Evolutionary conservation across 192 early-diverging fungal genomes (phyloP).

Genomic region (Rhizophagus sp.): DNA sequence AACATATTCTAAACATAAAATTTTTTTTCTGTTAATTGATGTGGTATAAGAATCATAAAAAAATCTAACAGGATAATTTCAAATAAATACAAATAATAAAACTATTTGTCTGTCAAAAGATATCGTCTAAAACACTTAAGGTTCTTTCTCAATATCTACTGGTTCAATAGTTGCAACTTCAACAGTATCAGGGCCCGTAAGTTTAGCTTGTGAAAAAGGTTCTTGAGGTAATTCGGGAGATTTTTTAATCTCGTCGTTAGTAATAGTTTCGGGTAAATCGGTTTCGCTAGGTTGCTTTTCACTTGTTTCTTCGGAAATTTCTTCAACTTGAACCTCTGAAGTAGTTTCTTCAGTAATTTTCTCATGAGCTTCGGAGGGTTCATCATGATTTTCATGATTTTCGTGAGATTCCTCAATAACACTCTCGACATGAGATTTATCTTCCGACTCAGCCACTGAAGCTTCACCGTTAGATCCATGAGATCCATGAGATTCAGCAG

Average conservation of each 20-base stretch:
- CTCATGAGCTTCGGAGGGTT: not conserved
- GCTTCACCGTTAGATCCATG: not conserved
- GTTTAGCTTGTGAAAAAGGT: not conserved
- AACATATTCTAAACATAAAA: not conserved
- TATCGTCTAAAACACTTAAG: not conserved
- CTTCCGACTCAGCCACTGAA: not conserved
- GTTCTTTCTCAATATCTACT: not conserved
- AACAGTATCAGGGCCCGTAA: not conserved
- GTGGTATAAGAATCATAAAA: not conserved
- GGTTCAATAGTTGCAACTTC: not conserved
- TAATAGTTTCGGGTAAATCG: not conserved
- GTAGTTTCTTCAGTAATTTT: not conserved
- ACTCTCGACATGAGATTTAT: not conserved
- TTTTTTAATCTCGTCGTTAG: slow-evolving; percentile 2
- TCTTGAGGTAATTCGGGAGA: not conserved
- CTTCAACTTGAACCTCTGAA: not conserved
- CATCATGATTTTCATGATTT: slow-evolving; percentile 4
- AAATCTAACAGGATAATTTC: not conserved
- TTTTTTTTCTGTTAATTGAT: no score
- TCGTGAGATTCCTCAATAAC: not conserved
- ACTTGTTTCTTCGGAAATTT: slow-evolving; percentile 1
- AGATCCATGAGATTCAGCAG: not conserved
- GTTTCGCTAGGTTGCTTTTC: not conserved
- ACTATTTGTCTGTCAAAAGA: not conserved
- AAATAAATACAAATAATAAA: not conserved